A percentile compares a stretch with the other conserved stretches of the same genome.
Conservation (phyloP, 768 basidiomycete genomes). For the Lentinus tigrinus region DNA sequence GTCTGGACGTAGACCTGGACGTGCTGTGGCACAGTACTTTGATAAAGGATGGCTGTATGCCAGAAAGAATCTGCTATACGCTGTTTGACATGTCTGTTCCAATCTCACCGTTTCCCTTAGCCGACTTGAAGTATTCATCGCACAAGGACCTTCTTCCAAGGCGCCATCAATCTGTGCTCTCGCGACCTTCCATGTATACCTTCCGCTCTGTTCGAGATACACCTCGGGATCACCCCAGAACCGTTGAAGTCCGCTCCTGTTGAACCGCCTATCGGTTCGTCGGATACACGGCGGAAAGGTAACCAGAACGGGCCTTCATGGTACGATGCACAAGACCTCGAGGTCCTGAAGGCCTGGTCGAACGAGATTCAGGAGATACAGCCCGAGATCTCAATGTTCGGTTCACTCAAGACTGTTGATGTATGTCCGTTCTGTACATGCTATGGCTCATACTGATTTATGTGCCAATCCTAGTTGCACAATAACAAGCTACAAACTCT, state of each 20-base stretch:
- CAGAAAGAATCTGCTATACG: not conserved
- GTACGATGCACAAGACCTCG: conserved; percentile 82
- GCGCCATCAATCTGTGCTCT: conserved; percentile 72
- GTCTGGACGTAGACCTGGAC: too few relatives aligned
- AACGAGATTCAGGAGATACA: conserved; percentile 81
- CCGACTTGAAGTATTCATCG: conserved; percentile 45
- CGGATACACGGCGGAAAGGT: conserved; percentile 32
- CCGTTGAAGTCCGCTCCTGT: conserved; percentile 62
- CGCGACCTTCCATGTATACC: conserved; percentile 73
- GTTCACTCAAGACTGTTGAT: conserved; percentile 76
- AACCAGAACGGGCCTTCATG: conserved; percentile 57
- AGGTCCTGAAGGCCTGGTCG: conserved; percentile 73
- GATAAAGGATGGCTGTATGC: not conserved
- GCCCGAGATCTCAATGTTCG: conserved; percentile 81
- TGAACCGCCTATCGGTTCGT: conserved; percentile 53
- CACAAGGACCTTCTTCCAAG: conserved; percentile 39
- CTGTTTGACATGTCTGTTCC: conserved; percentile 16
- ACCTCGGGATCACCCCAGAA: conserved; percentile 72
- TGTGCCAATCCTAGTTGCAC: conserved; percentile 53
- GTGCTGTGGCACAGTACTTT: not conserved
- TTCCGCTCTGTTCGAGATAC: conserved; percentile 76
- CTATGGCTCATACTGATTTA: not conserved
- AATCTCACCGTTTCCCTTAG: conserved; percentile 35
- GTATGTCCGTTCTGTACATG: conserved; percentile 43
- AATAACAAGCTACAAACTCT: conserved; percentile 65